Base-by-base conservation (phyloP, 108 stramenopile species). In the Cyclostephanos invisitatus region DNA sequence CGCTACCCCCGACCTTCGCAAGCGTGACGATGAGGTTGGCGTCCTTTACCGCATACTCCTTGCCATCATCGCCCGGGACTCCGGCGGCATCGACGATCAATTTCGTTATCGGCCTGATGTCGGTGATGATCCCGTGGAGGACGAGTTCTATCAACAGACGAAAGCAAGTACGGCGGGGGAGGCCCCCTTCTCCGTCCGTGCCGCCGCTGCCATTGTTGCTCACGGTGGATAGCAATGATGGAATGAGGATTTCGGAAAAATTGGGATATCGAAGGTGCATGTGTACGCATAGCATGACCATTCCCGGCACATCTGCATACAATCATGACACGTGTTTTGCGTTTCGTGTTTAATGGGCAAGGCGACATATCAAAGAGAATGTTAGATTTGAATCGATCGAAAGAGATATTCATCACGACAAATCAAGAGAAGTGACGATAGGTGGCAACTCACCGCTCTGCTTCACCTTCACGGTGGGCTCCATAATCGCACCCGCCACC, bases 401-500 rank as follows among this genome's bases (percentile, higher is more conserved):
- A 46, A 46, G 44, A 46, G 15, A 15, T 14, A 15, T 15, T 53
- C 22, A 24, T 7, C 3, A 24, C 6, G 7, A 53, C 7, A 20
- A 18, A 5, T 7, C 7, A 53, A 9, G 53, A 24, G 5, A 54
- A 27, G 8, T 21, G 21, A 54, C 1, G 22, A 18, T 9, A 54
- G 22, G 6, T 15, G 35, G 11, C 22, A 6, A 59, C 58, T 28
- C 29, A 59, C 58, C 58, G 17, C 58, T 56, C 40, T 54, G 61
- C 62, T 96, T 93, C 44, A 84, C 79, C 68, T 95, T 89, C 64
- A 79, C 87, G 42, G 73, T 82, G 28, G 83, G 78, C 70, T 97
- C 97, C 64, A 88, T 58, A 5, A 98, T 44, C 3, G 94, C 95
- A 22, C 84, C 83, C 5, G 93, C 94, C 8, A 98, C 86, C 82